Evolutionary conservation across 257 asterid species (phyloP), one percentile per base, ranked within the genome.

Genomic region (Ligustrum vulgare): DNA sequence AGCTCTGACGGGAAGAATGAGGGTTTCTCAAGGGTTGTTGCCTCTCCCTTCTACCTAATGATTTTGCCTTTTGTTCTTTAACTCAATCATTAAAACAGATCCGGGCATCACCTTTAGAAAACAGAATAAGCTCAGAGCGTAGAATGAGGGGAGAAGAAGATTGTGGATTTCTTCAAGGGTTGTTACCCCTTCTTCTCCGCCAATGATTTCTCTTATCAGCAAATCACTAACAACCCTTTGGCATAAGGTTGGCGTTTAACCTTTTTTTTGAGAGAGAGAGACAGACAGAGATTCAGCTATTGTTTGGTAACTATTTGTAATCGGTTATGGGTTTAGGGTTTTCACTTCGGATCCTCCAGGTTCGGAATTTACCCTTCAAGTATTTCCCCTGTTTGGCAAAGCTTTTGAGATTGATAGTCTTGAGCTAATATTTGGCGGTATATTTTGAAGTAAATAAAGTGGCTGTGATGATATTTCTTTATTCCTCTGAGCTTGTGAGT

Each of bases 101-200:
- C 31, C 31, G 31, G 1, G 31, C 31, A 0, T 28, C 31, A 28
- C 31, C 31, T 28, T 28, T 1, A 13, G 51, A 4, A 4, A 43
- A 13, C 18, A 0, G n/a, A 45, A 9, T 41, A 45, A 45, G 54
- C 54, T 45, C 54, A 45, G 54, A 45, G 28, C 4, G 64, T 56
- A n/a, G 64, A 56, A 56, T 56, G 31, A 56, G 64, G 64, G 28
- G 63, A 54, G 63, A 56, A 22, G 64, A 20, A 56, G 31, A 32
- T 6, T 62, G 72, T 77, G 83, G 78, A 71, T 83, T 83, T 73
- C 56, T 9, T 0, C 31, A 66, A 76, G 84, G 86, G 84, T 66
- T 77, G 83, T 82, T 82, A 69, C 77, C 82, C 83, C 74, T 72
- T 74, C 67, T 58, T 56, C 64, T 60, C 31, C 64, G 25, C 64